These are phyloP conservation scores for Flaveria ramosissima DNA, from an alignment of 129 eudicot genomes.

Conservation along the genomic window DNA sequence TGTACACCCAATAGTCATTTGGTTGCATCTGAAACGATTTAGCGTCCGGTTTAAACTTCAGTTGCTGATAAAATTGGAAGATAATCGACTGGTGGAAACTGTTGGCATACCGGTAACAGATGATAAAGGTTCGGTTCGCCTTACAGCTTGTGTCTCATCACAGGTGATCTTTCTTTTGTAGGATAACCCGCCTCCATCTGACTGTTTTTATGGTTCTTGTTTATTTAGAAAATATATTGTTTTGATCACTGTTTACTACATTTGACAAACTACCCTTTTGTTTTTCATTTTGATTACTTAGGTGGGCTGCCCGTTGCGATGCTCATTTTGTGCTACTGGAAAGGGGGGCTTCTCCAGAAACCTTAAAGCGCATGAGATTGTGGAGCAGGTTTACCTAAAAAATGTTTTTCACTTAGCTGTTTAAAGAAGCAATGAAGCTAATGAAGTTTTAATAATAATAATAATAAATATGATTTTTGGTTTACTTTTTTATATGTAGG, in stretches of 20 bases:
- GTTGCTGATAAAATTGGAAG: slow-evolving; percentile 85
- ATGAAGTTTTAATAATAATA: not conserved
- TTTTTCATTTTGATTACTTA: slow-evolving; percentile 28
- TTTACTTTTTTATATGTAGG: slow-evolving; percentile 47
- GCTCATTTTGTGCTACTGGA: slow-evolving; percentile 99
- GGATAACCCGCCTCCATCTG: not conserved
- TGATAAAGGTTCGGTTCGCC: slow-evolving; percentile 80
- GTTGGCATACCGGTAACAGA: slow-evolving; percentile 98
- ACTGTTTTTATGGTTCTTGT: not conserved
- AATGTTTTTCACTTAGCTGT: not conserved
- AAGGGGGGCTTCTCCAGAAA: slow-evolving; percentile 96
- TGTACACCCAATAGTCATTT: not conserved
- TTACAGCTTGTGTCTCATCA: slow-evolving; percentile 97
- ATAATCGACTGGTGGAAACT: slow-evolving; percentile 90
- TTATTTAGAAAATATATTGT: not conserved
- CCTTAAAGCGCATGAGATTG: slow-evolving; percentile 88
- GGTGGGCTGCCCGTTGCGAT: slow-evolving; percentile 98
- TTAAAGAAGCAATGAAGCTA: not conserved
- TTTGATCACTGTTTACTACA: not conserved
- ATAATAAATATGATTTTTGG: not conserved
- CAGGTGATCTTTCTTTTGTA: slow-evolving; percentile 62
- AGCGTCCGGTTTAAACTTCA: slow-evolving; percentile 26
- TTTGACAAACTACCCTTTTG: not conserved
- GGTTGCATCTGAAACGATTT: not conserved
- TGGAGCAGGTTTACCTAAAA: slow-evolving; percentile 71